Evolutionary conservation across 2,329 filamentous ascomycete species (phyloP).

Genomic region (Sporothrix schenckii): DNA sequence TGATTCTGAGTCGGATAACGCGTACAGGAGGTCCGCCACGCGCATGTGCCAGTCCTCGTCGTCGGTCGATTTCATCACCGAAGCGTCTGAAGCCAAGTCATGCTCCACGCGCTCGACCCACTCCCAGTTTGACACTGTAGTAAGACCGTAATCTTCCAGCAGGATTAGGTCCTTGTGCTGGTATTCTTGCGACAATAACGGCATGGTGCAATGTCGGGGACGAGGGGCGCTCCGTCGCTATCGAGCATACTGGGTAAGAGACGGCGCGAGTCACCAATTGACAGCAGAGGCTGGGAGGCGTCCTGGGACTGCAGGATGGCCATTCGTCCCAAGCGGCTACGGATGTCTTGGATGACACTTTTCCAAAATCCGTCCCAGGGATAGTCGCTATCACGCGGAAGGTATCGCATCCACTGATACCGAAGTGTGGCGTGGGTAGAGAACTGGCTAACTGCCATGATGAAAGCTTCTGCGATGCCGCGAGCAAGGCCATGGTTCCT

Average conservation of each 20-base stretch:
- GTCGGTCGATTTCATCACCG: neutral
- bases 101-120: neutral
- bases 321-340: neutral
- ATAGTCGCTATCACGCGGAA: conserved; percentile 10
- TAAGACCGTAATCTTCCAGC: neutral
- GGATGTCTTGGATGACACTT: neutral
- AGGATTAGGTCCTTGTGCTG: neutral
- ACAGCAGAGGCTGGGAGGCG: neutral
- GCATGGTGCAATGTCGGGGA: neutral
- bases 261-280: neutral
- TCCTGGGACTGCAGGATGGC: neutral
- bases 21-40: neutral
- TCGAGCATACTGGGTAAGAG: conserved; percentile 10
- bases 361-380: conserved; percentile 22
- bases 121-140: neutral
- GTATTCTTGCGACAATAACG: conserved; percentile 2
- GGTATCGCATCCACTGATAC: conserved; percentile 52
- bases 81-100: neutral
- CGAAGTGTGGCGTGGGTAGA: conserved; percentile 45
- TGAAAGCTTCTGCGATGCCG: conserved; percentile 47
- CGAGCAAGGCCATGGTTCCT: conserved; percentile 46
- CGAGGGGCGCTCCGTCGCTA: neutral
- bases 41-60: neutral
- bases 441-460: conserved; percentile 46
- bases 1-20: neutral